These are phyloP conservation scores for Nothophoma quercina DNA, from an alignment of 2,329 filamentous ascomycete species.

Conservation along the genomic window DNA sequence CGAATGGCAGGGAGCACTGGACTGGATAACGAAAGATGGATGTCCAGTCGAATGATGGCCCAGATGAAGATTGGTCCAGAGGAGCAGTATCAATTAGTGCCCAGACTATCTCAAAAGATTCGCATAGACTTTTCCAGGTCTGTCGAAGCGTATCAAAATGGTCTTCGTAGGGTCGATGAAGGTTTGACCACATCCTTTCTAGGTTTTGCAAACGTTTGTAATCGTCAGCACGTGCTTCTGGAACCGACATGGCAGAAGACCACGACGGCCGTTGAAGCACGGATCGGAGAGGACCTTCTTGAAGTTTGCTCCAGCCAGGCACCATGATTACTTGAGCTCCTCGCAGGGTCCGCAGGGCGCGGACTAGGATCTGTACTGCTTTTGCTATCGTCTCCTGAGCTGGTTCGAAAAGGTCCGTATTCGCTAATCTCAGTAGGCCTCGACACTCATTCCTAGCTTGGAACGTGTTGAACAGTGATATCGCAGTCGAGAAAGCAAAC, in stretches of 20 bases:
- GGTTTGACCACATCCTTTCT: constrained; percentile 33
- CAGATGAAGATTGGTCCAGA: background rate
- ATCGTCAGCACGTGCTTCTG: constrained; percentile 21
- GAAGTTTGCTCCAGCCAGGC: constrained; percentile 33
- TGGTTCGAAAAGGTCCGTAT: background rate
- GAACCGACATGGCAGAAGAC: constrained; percentile 24
- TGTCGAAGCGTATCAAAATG: constrained; percentile 29
- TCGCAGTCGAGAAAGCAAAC: constrained; percentile 34
- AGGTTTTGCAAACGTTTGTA: constrained; percentile 27
- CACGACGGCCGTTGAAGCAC: constrained; percentile 37
- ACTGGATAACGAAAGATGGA: constrained; percentile 29
- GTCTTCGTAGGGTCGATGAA: constrained; percentile 33
- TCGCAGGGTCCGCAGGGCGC: constrained; percentile 26
- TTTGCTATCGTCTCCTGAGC: background rate
- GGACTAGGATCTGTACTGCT: constrained; percentile 12
- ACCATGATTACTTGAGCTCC: constrained; percentile 36
- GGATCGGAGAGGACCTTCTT: constrained; percentile 21
- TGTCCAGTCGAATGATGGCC: constrained; percentile 28
- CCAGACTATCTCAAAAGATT: constrained; percentile 33
- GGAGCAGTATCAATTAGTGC: constrained; percentile 21
- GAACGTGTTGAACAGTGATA: constrained; percentile 25
- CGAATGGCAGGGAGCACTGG: constrained; percentile 23
- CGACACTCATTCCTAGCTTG: constrained; percentile 27
- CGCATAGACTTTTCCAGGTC: constrained; percentile 25
- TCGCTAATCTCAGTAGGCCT: constrained; percentile 11